Percentiles rank a stretch among this genome's conserved stretches.
phyloP scores from a whole-genome alignment of 768 basidiomycete genomes.

The Baorangia bicolor region DNA sequence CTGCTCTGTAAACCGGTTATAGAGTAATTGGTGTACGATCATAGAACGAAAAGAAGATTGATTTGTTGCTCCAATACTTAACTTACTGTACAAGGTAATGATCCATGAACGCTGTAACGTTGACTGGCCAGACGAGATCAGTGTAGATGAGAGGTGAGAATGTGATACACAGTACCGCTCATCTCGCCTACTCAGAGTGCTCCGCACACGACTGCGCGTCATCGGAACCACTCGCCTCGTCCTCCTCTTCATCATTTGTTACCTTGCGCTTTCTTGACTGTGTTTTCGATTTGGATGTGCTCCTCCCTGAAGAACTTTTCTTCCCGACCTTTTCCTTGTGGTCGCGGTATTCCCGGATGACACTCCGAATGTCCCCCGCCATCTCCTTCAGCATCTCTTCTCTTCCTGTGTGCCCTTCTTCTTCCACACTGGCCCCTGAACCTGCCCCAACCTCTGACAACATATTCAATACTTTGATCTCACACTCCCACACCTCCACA shows the following conservation, averaged over 20 bases:
- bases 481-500: constrained; percentile 68
- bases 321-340: constrained; percentile 5
- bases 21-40: not conserved
- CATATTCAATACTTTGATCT: constrained; percentile 61
- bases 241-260: constrained; percentile 6
- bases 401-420: not conserved
- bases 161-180: not conserved
- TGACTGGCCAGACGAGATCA: not conserved
- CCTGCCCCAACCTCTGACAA: constrained; percentile 29
- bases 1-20: no score
- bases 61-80: not conserved
- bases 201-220: constrained; percentile 1
- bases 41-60: not conserved
- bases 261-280: constrained; percentile 7
- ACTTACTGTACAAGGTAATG: not conserved
- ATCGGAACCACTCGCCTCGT: constrained; percentile 3
- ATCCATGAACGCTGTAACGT: not conserved
- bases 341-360: constrained; percentile 13
- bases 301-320: not conserved
- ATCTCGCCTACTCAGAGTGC: not conserved
- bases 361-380: constrained; percentile 8
- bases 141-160: not conserved
- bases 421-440: not conserved
- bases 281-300: not conserved
- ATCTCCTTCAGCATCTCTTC: constrained; percentile 8